phyloP scores from a whole-genome alignment of 1,284 basidiomycete species.

The Vanrija humicola region DNA sequence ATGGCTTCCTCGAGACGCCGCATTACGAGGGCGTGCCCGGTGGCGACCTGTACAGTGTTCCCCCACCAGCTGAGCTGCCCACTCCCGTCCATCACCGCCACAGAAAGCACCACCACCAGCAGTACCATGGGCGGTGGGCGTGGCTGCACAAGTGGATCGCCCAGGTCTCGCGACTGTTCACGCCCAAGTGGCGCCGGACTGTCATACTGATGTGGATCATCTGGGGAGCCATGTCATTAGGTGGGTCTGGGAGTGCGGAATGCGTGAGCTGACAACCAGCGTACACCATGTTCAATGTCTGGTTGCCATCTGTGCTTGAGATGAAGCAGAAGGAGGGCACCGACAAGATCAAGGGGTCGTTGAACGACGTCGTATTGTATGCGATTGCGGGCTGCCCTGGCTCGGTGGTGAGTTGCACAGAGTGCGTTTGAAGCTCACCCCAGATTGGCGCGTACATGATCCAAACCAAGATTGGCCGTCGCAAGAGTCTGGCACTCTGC shows the following conservation, averaged over 20 bases:
- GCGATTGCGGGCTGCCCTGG: slow-evolving; percentile 78
- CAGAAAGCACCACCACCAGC: background rate
- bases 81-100: background rate
- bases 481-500: slow-evolving; percentile 70
- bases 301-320: slow-evolving; percentile 80
- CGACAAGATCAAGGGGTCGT: slow-evolving; percentile 60
- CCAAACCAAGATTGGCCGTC: slow-evolving; percentile 70
- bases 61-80: too few species aligned
- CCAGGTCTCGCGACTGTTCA: slow-evolving; percentile 69
- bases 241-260: slow-evolving; percentile 51
- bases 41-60: too few species aligned
- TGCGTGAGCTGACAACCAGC: slow-evolving; percentile 51
- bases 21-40: too few species aligned
- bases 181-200: slow-evolving; percentile 74
- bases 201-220: slow-evolving; percentile 78
- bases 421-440: too few species aligned
- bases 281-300: slow-evolving; percentile 96
- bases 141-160: slow-evolving; percentile 56
- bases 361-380: slow-evolving; percentile 71
- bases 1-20: too few species aligned
- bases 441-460: slow-evolving; percentile 87
- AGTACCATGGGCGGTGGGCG: background rate
- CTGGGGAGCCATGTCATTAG: slow-evolving; percentile 77
- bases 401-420: slow-evolving; percentile 64
- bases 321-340: slow-evolving; percentile 43